A percentile compares a stretch with the other conserved stretches of the same genome.
These are phyloP conservation scores for Croton setiger DNA, from an alignment of 441 rosid genomes.

Conservation along the genomic window DNA sequence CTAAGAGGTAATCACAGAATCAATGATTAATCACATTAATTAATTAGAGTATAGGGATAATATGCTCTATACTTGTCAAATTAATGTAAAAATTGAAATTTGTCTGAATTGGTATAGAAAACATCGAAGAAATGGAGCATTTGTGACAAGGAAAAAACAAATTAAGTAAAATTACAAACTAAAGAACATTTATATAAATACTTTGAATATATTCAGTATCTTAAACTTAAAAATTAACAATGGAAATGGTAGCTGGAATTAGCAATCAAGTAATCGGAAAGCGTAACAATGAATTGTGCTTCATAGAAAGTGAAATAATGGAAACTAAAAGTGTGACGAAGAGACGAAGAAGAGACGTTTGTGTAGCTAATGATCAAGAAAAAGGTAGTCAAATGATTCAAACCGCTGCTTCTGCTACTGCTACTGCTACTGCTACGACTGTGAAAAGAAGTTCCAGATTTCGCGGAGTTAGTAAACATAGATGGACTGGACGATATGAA, in stretches of 20 bases:
- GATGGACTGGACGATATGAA: constrained; percentile 58
- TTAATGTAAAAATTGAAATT: background rate
- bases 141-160: constrained; percentile 13
- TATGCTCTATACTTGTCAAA: background rate
- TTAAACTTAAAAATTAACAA: background rate
- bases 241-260: constrained; percentile 18
- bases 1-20: background rate
- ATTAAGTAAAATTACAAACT: background rate
- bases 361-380: constrained; percentile 17
- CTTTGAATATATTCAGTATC: background rate
- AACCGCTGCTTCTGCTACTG: background rate
- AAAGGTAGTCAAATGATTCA: constrained; percentile 9
- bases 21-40: too few relatives aligned
- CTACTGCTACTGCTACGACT: constrained; percentile 24
- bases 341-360: constrained; percentile 35
- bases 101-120: constrained; percentile 25
- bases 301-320: constrained; percentile 18
- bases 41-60: constrained; percentile 1
- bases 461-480: constrained; percentile 55
- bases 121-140: constrained; percentile 24
- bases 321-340: constrained; percentile 21
- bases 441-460: constrained; percentile 52
- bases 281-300: constrained; percentile 2
- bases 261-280: constrained; percentile 14
- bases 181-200: background rate